Conservation (phyloP, 2,329 filamentous ascomycete species). For the Dothidotthia symphoricarpi region DNA sequence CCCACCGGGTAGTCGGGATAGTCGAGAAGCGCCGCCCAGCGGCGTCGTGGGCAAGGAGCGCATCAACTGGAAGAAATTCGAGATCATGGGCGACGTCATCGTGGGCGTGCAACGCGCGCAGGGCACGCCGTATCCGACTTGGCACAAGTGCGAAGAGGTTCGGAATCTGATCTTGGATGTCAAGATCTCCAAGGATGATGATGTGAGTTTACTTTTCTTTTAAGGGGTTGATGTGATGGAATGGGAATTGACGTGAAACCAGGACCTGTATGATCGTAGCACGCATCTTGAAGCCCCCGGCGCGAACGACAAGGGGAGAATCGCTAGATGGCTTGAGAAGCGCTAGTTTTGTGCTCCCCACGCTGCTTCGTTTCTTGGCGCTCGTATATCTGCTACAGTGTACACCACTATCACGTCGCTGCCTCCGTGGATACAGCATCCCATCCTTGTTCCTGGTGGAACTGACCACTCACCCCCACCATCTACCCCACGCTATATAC, state of each 20-base stretch:
- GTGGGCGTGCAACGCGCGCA: constrained; percentile 90
- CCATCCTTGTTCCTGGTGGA: no score
- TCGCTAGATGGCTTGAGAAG: constrained; percentile 50
- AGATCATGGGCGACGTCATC: constrained; percentile 89
- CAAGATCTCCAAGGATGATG: constrained; percentile 79
- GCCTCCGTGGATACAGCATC: no score
- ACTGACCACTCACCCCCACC: no score
- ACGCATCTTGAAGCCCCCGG: constrained; percentile 52
- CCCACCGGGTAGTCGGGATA: constrained; percentile 27
- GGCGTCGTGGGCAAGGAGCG: constrained; percentile 53
- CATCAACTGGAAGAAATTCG: constrained; percentile 98
- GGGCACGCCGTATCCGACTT: constrained; percentile 73
- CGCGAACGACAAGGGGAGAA: constrained; percentile 45
- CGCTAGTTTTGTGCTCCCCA: no score
- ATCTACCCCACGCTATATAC: no score
- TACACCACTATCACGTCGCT: no score
- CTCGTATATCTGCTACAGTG: no score
- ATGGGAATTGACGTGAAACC: constrained; percentile 11
- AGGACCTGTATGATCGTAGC: constrained; percentile 62
- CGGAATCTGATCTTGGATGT: constrained; percentile 77
- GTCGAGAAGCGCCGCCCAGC: constrained; percentile 44
- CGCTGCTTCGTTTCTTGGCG: constrained; percentile 11
- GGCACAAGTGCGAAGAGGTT: constrained; percentile 67
- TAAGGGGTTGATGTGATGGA: no score
- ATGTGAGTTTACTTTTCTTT: constrained; percentile 58